A percentile compares a stretch with the other conserved stretches of the same genome.
These are phyloP conservation scores for Fusarium xylarioides DNA, from an alignment of 2,329 filamentous ascomycete genomes.

Conservation along the genomic window DNA sequence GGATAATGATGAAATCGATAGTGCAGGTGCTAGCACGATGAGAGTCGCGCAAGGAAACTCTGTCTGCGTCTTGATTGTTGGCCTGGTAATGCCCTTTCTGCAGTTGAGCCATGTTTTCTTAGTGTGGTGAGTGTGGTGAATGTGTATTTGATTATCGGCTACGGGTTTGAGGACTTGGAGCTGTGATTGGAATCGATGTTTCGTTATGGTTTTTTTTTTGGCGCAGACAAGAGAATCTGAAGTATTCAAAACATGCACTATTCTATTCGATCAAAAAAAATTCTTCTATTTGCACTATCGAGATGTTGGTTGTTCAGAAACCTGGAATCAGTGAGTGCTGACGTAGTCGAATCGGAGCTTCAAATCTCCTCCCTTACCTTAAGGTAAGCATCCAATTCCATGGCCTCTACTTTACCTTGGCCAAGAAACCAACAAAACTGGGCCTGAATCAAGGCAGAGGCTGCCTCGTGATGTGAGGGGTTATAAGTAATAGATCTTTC, in stretches of 20 bases:
- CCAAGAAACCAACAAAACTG: slow-evolving; percentile 27
- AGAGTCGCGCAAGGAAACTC: background rate
- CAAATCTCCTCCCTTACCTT: background rate
- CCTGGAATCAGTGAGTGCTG: slow-evolving; percentile 14
- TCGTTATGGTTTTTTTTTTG: background rate
- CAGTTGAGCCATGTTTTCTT: background rate
- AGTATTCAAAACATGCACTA: background rate
- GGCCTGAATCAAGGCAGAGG: slow-evolving; percentile 28
- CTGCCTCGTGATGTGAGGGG: slow-evolving; percentile 4
- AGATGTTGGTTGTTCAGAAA: slow-evolving; percentile 1
- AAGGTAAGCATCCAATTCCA: background rate
- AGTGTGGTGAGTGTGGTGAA: background rate
- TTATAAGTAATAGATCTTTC: background rate
- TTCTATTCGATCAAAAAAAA: background rate
- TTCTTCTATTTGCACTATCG: background rate
- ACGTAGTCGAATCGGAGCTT: slow-evolving; percentile 18
- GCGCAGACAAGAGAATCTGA: background rate
- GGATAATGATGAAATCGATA: background rate
- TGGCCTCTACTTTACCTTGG: background rate
- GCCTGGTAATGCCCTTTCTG: background rate
- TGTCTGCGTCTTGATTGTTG: background rate
- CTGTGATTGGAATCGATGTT: background rate
- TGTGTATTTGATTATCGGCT: background rate
- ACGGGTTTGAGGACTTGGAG: background rate
- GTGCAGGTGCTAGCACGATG: background rate